A percentile compares a stretch with the other conserved stretches of the same genome.
phyloP scores from a whole-genome alignment of 1,284 basidiomycete species.

The Naganishia liquefaciens region DNA sequence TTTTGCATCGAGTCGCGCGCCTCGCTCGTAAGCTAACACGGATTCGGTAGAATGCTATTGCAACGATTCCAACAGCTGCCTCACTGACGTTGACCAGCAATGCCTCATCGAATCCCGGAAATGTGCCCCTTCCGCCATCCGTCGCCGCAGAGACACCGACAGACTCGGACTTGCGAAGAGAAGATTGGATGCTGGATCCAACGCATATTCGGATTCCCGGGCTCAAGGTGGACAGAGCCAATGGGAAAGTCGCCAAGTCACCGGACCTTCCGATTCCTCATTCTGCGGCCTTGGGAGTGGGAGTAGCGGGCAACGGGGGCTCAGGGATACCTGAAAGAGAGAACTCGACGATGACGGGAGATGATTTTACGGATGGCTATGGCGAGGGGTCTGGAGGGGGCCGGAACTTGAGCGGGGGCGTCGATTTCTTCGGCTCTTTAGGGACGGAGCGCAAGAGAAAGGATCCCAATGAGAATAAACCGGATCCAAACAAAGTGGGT shows the following conservation, averaged over 20 bases:
- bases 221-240: slow-evolving; percentile 4
- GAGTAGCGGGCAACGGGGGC: slow-evolving; percentile 40
- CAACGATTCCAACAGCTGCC: slow-evolving; percentile 71
- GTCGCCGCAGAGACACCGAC: slow-evolving; percentile 56
- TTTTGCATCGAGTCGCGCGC: slow-evolving; percentile 1
- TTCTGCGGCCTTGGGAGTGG: slow-evolving; percentile 32
- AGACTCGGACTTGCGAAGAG: slow-evolving; percentile 55
- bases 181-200: slow-evolving; percentile 86
- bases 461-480: slow-evolving; percentile 48
- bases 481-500: slow-evolving; percentile 70
- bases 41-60: slow-evolving; percentile 36
- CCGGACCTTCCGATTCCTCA: slow-evolving; percentile 38
- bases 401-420: slow-evolving; percentile 45
- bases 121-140: slow-evolving; percentile 59
- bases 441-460: slow-evolving; percentile 14
- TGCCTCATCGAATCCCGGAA: slow-evolving; percentile 56
- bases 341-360: slow-evolving; percentile 50
- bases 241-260: slow-evolving; percentile 16
- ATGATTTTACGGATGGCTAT: slow-evolving; percentile 66
- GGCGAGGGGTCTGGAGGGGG: slow-evolving; percentile 61
- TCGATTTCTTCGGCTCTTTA: slow-evolving; percentile 20
- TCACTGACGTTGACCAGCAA: slow-evolving; percentile 69
- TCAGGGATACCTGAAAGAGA: slow-evolving; percentile 17
- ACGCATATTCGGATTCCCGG: slow-evolving; percentile 35
- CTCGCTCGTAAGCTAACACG: slow-evolving; percentile 4